These are phyloP conservation scores for Penicillium glabrum DNA, from an alignment of 2,329 filamentous ascomycete species.

Conservation along the genomic window DNA sequence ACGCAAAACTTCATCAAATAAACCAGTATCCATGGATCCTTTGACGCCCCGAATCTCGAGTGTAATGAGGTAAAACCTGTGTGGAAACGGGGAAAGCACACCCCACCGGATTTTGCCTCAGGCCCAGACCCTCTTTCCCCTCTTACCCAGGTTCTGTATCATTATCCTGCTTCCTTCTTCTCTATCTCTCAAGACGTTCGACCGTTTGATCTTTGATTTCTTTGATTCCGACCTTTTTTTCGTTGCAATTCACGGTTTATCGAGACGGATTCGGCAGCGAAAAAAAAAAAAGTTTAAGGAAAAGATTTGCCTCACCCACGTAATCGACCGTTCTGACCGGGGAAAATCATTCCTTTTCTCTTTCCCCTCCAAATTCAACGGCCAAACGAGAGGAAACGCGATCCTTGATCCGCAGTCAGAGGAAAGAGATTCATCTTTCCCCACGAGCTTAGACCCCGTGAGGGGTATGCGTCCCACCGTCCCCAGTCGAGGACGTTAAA, in stretches of 20 bases:
- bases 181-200: not conserved
- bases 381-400: not conserved
- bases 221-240: not conserved
- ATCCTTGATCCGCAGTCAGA: not conserved
- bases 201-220: not conserved
- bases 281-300: slow-evolving; percentile 18
- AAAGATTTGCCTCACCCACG: slow-evolving; percentile 33
- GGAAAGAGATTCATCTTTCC: not conserved
- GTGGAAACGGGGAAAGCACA: not conserved
- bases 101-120: slow-evolving; percentile 17
- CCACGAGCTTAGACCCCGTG: slow-evolving; percentile 10
- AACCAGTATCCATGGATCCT: not conserved
- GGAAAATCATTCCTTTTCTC: not conserved
- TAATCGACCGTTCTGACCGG: slow-evolving; percentile 12
- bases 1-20: not conserved
- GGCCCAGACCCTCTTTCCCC: slow-evolving; percentile 17
- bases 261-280: slow-evolving; percentile 21
- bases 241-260: not conserved
- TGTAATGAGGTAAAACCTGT: not conserved
- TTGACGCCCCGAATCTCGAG: no score
- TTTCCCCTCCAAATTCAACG: not conserved
- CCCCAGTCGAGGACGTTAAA: slow-evolving; percentile 20
- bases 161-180: slow-evolving; percentile 1
- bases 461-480: slow-evolving; percentile 37
- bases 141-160: not conserved